Evolutionary conservation across 805 yeast genomes (phyloP), one percentile per base, ranked within the genome.

Genomic region (Pichia eremophila): DNA sequence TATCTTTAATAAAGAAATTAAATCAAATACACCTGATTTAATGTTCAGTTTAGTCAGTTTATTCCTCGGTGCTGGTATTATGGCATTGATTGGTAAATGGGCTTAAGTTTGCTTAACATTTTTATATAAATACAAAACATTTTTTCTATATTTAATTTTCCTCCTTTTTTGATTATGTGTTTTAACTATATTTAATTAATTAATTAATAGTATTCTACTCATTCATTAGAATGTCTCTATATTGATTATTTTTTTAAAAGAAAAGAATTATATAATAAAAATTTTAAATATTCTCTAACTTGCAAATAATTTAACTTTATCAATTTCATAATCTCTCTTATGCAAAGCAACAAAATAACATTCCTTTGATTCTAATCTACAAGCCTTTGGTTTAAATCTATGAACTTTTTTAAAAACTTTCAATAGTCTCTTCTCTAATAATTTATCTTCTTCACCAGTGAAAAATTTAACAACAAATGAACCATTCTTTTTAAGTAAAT

Each of bases 321-420:
- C 76, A 10, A 63, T 45, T 18, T 58, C 50, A 25, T 61, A 59
- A 46, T 63, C 71, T 57, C 78, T 77, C 41, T 62, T 62, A 15
- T 71, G 69, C n/a, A 75, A 57, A 10, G 86, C 87, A 3, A 93
- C 75, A 54, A 91, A 80, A 62, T 88, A 93, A 58, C 81, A 75
- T 63, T 93, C 99, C 49, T 80, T 77, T 52, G 95, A 87, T 56
- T 83, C 95, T 17, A 69, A 65, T 45, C 97, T 71, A 29, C 90
- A 81, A 0, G 97, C 88, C 10, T 68, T 71, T 0, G 99, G 99
- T 61, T 93, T 93, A 57, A 75, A 79, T 46, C 86, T 70, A 44
- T 67, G 63, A 0, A 89, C 96, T 44, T 67, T 73, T 2, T 67
- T 65, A 63, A 93, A 93, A 17, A 77, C 77, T 42, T 63, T 65